A percentile compares a stretch with the other conserved stretches of the same genome.
These are phyloP conservation scores for Psilocybe sp. DNA, from an alignment of 768 basidiomycete genomes.

Conservation along the genomic window DNA sequence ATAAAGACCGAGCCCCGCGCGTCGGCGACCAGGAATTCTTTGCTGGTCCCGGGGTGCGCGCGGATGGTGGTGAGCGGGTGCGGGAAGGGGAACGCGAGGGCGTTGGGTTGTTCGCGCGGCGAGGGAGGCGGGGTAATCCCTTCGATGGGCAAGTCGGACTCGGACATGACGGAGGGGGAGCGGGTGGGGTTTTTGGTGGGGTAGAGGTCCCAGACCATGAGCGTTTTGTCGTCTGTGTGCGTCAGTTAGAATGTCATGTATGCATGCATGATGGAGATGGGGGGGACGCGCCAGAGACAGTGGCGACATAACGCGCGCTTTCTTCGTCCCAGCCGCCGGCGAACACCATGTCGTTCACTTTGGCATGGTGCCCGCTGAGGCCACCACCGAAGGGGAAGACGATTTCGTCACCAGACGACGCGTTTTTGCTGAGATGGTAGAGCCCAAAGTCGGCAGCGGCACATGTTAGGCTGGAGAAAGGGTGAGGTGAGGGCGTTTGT, in stretches of 20 bases:
- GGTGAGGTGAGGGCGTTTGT: constrained; percentile 2
- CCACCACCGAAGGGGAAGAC: constrained; percentile 77
- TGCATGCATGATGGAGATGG: constrained; percentile 4
- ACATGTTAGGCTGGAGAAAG: constrained; percentile 51
- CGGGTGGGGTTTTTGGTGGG: constrained; percentile 40
- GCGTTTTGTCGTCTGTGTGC: constrained; percentile 69
- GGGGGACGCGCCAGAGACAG: constrained; percentile 61
- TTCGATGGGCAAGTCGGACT: constrained; percentile 9
- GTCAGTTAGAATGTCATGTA: constrained; percentile 3
- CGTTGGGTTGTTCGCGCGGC: constrained; percentile 66
- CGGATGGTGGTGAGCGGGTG: constrained; percentile 68
- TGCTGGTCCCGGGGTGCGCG: constrained; percentile 70
- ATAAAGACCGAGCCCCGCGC: constrained; percentile 70
- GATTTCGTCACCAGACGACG: constrained; percentile 38
- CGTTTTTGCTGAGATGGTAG: constrained; percentile 62
- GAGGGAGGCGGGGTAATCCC: constrained; percentile 27
- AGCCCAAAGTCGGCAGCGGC: constrained; percentile 70
- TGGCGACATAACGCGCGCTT: constrained; percentile 71
- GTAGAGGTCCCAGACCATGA: constrained; percentile 85
- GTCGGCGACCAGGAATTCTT: constrained; percentile 79
- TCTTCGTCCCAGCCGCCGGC: constrained; percentile 74
- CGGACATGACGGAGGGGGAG: constrained; percentile 13
- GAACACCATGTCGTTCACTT: constrained; percentile 75
- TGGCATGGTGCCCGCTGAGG: constrained; percentile 77
- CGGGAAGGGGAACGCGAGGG: constrained; percentile 71